Base-by-base conservation (phyloP, 148 eudicot species). In the Spergularia marina region DNA sequence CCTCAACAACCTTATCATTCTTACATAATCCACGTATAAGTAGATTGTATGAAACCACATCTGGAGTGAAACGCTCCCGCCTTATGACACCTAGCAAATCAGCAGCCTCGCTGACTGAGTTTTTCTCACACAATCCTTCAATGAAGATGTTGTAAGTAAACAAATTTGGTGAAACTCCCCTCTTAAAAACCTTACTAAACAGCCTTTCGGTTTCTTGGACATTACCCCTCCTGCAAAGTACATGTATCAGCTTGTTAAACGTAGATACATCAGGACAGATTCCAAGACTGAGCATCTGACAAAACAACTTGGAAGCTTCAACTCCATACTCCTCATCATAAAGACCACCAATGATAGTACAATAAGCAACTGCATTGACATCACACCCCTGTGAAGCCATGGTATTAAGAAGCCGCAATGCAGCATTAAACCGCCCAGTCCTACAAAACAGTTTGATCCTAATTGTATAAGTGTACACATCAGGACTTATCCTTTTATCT, bases 371-470 rank as follows among this genome's bases (percentile, higher is more conserved):
- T n/a, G 96, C 87, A 86, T 92, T 94, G 60, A 79, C 80, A 51
- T 87, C 90, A 71, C 90, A 91, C 17, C 93, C 97, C 53, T 87
- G 87, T 23, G 74, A 83, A 71, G 86, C 75, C 92, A 94, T 94
- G 72, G 77, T 94, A 67, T 88, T 87, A 40, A 94, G 88, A 75
- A 94, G 89, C 84, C 97, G 85, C 68, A 92, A 76, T 73, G 94
- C 98, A 41, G 91, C 92, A 73, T 86, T 84, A 68, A 93, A 87
- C 83, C 91, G 87, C 18, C 76, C 73, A 2, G 90, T 91, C 86
- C 81, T 89, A 85, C 98, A 94, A 84, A 94, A 94, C 30, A 93
- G 83, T 71, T 94, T 94, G 72, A 94, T 90, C 90, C 98, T 84
- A 79, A 92, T 87, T 2, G 94, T 89, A 81, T 74, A 92, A 0